Conservation (phyloP, 441 rosid genomes). For the Gossypium trilobum region DNA sequence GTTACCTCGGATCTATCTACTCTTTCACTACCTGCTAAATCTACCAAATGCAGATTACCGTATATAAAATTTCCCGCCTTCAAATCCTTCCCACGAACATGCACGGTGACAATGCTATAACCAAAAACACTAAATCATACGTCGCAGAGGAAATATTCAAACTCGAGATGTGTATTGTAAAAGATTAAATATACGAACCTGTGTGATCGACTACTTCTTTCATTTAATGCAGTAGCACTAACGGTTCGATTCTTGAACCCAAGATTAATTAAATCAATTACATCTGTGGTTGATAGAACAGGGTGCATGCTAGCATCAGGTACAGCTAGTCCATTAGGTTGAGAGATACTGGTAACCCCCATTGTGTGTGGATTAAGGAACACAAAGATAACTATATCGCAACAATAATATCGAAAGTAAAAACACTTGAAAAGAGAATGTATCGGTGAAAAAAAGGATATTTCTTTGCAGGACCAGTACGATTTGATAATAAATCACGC, state of each 20-base stretch:
- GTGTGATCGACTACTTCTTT: slow-evolving; percentile 71
- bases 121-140: slow-evolving; percentile 9
- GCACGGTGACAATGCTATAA: slow-evolving; percentile 49
- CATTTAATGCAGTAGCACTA: slow-evolving; percentile 50
- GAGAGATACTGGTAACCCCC: slow-evolving; percentile 35
- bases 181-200: slow-evolving; percentile 29
- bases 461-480: slow-evolving; percentile 43
- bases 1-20: slow-evolving; percentile 59
- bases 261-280: slow-evolving; percentile 39
- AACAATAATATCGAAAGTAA: neutral
- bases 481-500: slow-evolving; percentile 38
- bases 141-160: neutral
- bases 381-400: slow-evolving; percentile 7
- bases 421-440: too few species aligned
- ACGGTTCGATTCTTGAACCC: slow-evolving; percentile 50
- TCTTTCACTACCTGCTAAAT: slow-evolving; percentile 71
- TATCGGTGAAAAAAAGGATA: slow-evolving; percentile 37
- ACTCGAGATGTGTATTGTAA: neutral
- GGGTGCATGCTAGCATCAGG: slow-evolving; percentile 61
- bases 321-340: slow-evolving; percentile 48
- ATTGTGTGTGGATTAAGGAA: slow-evolving; percentile 48
- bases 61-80: slow-evolving; percentile 35
- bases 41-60: slow-evolving; percentile 59
- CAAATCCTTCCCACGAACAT: slow-evolving; percentile 48
- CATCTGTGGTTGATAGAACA: slow-evolving; percentile 49